Percentiles rank a stretch among this genome's conserved stretches.
Conservation (phyloP, 805 yeast genomes). For the Metschnikowia corniflorae region DNA sequence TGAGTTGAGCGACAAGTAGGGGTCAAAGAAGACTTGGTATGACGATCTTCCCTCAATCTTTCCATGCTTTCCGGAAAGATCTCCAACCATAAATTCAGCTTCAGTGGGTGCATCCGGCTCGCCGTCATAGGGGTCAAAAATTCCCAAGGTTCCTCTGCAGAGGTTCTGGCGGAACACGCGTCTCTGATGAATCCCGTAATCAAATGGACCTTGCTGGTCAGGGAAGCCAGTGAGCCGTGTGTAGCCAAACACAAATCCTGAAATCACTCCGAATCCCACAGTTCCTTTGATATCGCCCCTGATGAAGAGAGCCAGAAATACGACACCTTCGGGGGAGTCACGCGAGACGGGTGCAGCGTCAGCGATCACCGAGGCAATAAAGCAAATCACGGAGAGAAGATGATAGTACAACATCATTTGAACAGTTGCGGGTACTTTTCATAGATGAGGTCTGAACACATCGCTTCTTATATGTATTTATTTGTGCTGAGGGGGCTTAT, state of each 20-base stretch:
- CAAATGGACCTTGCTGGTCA: not conserved
- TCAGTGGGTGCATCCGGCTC: not conserved
- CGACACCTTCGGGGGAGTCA: not conserved
- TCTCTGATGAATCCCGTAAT: not conserved
- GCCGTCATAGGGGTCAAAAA: constrained; percentile 5
- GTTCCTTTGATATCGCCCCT: not conserved
- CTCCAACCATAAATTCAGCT: constrained; percentile 5
- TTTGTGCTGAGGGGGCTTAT: no score
- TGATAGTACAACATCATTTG: no score
- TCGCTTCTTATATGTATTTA: no score
- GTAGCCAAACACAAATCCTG: not conserved
- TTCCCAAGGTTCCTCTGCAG: not conserved
- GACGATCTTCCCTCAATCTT: no score
- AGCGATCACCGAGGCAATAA: no score
- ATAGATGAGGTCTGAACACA: no score
- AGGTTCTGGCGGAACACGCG: not conserved
- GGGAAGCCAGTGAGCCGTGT: not conserved
- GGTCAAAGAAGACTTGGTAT: no score
- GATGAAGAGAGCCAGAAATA: not conserved
- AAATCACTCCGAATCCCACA: no score
- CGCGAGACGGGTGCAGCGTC: not conserved
- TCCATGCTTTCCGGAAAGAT: constrained; percentile 8
- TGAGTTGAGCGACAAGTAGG: constrained; percentile 5
- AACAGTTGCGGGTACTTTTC: no score
- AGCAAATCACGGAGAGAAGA: no score